Evolutionary conservation across 192 early-diverging fungal genomes (phyloP), one percentile per base, ranked within the genome.

Genomic region (Martensiomyces pterosporus): DNA sequence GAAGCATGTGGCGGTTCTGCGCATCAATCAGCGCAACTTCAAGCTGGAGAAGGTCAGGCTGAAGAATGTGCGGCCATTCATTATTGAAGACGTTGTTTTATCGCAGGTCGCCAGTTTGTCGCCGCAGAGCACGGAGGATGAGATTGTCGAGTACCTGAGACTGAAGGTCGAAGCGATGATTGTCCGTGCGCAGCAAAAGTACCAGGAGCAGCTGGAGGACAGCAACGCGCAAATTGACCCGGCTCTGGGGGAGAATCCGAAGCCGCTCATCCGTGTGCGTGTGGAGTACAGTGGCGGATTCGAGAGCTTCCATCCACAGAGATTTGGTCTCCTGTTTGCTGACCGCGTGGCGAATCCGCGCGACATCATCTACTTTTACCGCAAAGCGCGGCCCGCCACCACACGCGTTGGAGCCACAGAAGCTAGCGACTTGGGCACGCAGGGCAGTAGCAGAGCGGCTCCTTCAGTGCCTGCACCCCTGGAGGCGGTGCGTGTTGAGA

Each of bases 221-320:
- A 56, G 58, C 14, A 33, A 52, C 27, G 34, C 52, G 37, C 37
- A 33, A 17, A 37, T 64, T 24, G 38, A 64, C 43, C 45, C 76
- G 57, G 49, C 72, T 48, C 35, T 78, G 55, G 32, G 58, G 21
- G 13, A 41, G 3, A 81, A 80, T 50, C 90, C 87, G 0, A 64
- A 64, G 52, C 87, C 87, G 5, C 47, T 96, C 22, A 76, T 96
- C 24, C 77, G 93, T 4, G 58, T 96, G 19, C 70, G 84, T n/a
- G 91, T 96, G 23, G 91, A 96, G 35, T 96, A 96, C 50, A 82
- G 77, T 14, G 90, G 86, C 47, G 90, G 86, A 0, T 96, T 81
- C 51, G 76, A 80, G 36, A 84, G 86, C 37, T 85, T 91, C 63
- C 92, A 92, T 60, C 87, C 91, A 8, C 81, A 88, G 62, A 76